These are phyloP conservation scores for Pulveroboletus sp. DNA, from an alignment of 768 basidiomycete genomes.

Conservation along the genomic window DNA sequence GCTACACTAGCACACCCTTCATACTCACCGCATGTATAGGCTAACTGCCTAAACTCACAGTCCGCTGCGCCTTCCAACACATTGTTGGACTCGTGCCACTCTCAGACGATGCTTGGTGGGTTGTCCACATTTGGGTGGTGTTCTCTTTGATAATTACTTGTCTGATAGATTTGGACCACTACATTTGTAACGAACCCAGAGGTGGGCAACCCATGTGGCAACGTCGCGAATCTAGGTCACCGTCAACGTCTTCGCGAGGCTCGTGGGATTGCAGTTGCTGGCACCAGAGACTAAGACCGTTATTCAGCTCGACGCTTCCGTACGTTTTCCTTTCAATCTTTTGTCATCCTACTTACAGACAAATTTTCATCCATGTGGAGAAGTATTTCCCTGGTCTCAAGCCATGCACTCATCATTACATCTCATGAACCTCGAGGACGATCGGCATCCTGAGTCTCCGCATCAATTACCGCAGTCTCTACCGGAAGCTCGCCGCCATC, in stretches of 20 bases:
- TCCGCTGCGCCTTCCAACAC: no score
- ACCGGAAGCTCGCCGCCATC: conserved; percentile 12
- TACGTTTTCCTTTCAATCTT: background rate
- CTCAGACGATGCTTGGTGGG: conserved; percentile 27
- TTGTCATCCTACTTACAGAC: background rate
- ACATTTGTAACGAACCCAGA: conserved; percentile 21
- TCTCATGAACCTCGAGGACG: conserved; percentile 10
- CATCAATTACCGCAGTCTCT: conserved; percentile 15
- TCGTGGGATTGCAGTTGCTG: background rate
- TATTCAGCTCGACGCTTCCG: conserved; percentile 6
- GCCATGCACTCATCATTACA: background rate
- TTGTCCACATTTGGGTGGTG: background rate
- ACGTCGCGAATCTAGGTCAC: background rate
- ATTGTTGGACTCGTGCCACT: conserved; percentile 30
- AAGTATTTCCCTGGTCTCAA: background rate
- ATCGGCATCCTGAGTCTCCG: conserved; percentile 3
- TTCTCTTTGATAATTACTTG: background rate
- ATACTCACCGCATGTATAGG: no score
- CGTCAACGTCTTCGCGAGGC: conserved; percentile 9
- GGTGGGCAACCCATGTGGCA: background rate
- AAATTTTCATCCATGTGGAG: conserved; percentile 2
- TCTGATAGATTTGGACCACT: conserved; percentile 24
- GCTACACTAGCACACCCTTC: no score
- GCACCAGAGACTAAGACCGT: background rate
- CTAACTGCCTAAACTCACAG: no score